Conservation (phyloP, 2,329 filamentous ascomycete species). For the Pyricularia sp. region DNA sequence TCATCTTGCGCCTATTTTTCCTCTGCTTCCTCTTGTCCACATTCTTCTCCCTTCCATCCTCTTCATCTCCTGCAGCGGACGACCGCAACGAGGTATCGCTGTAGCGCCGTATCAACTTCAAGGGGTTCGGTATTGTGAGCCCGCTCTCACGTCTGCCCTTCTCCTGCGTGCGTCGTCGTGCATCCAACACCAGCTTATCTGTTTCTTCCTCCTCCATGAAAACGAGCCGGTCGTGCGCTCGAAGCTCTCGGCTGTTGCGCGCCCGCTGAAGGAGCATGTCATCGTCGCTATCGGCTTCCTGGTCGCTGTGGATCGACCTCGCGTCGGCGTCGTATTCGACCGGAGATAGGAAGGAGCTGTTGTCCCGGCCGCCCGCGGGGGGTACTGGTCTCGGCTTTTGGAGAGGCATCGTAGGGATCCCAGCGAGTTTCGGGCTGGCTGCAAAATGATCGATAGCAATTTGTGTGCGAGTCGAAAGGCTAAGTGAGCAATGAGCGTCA, state of each 20-base stretch:
- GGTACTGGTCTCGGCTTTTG: background rate
- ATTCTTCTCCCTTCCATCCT: background rate
- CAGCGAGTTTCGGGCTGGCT: background rate
- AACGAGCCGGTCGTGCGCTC: slow-evolving; percentile 59
- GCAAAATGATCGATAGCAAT: background rate
- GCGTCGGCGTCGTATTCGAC: slow-evolving; percentile 60
- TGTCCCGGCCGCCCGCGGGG: slow-evolving; percentile 16
- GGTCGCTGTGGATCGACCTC: slow-evolving; percentile 57
- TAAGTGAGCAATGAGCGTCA: background rate
- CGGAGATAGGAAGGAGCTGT: slow-evolving; percentile 48
- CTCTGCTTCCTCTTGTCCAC: slow-evolving; percentile 39
- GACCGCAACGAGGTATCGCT: slow-evolving; percentile 24
- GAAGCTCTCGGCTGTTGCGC: slow-evolving; percentile 60
- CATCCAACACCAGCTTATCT: slow-evolving; percentile 48
- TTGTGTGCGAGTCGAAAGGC: background rate
- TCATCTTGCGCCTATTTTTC: slow-evolving; percentile 40
- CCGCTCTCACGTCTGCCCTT: slow-evolving; percentile 39
- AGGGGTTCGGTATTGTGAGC: slow-evolving; percentile 39
- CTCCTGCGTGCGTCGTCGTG: slow-evolving; percentile 35
- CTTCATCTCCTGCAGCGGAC: slow-evolving; percentile 1
- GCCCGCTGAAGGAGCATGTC: slow-evolving; percentile 57
- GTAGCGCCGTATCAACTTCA: slow-evolving; percentile 31
- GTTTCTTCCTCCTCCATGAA: slow-evolving; percentile 69
- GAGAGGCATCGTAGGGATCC: background rate
- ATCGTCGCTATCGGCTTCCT: slow-evolving; percentile 70